A percentile compares a stretch with the other conserved stretches of the same genome.
Evolutionary conservation across 371 early-diverging fungal genomes (phyloP).

Genomic region (Mucor mucedo): DNA sequence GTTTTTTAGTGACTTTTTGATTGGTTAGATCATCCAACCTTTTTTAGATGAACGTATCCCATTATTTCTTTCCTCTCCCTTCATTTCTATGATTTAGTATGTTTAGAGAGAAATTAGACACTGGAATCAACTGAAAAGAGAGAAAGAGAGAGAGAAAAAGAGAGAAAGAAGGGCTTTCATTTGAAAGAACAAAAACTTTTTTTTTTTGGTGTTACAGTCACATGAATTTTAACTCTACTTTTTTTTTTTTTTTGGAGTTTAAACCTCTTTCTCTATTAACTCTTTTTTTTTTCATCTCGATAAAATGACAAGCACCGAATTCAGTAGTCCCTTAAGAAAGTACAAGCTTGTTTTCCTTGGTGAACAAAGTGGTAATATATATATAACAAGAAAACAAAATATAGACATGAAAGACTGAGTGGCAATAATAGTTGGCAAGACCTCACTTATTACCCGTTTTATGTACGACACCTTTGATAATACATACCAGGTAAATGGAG

Average conservation of each 20-base stretch:
- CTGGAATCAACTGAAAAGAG: too few relatives aligned
- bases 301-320: constrained; percentile 37
- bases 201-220: constrained; percentile 4
- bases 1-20: too few relatives aligned
- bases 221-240: not conserved
- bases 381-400: not conserved
- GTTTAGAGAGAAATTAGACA: too few relatives aligned
- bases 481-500: constrained; percentile 82
- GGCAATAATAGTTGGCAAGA: constrained; percentile 91
- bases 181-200: not conserved
- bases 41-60: too few relatives aligned
- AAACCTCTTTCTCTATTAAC: not conserved
- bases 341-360: constrained; percentile 95
- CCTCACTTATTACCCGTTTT: constrained; percentile 98
- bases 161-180: too few relatives aligned
- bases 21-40: too few relatives aligned
- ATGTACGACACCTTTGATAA: constrained; percentile 99
- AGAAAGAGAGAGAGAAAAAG: too few relatives aligned
- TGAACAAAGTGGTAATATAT: constrained; percentile 94
- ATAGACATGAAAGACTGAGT: not conserved
- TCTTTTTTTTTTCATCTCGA: constrained; percentile 15
- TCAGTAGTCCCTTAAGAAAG: constrained; percentile 76
- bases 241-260: constrained; percentile 11
- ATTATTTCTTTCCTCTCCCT: too few relatives aligned
- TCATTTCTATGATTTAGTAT: too few relatives aligned